Evolutionary conservation across 495 filamentous ascomycete genomes (phyloP), one percentile per base, ranked within the genome.

Genomic region (Lichenothelia convexa): DNA sequence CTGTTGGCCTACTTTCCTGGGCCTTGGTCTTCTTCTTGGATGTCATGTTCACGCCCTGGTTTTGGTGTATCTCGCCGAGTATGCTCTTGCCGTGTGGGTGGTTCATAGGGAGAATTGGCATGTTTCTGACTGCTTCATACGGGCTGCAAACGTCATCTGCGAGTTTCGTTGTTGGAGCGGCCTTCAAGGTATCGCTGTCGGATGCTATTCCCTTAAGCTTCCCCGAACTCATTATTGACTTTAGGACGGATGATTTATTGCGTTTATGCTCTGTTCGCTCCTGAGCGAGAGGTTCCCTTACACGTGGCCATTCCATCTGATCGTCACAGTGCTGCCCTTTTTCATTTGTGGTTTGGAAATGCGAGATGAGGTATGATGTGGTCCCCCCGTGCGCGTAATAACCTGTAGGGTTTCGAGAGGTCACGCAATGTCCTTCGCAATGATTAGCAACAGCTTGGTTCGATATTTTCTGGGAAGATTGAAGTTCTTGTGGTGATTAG

Each of bases 71-170:
- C 17, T 33, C 31, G 9, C 16, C 31, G 8, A 33, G 31, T 9
- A 33, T 18, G 1, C 31, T 12, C 9, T 33, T 12, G 19, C 31
- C 31, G 19, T 12, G 11, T n/a, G 31, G 31, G 16, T 33, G 31
- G 17, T 33, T 18, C 1, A 18, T 8, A 15, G 31, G 31, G n/a
- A 33, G 31, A 12, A 3, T 8, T 18, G 31, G 31, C 31, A 33
- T 20, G 62, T 56, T 37, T 55, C 43, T 23, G 51, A 45, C 17
- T 44, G 29, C 55, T 40, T 69, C 68, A 27, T 65, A 60, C 20
- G 58, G 59, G 21, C 19, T 33, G 3, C 19, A 33, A n/a, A n/a
- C n/a, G n/a, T n/a, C n/a, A n/a, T n/a, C n/a, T n/a, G n/a, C n/a
- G n/a, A n/a, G n/a, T n/a, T n/a, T n/a, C n/a, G n/a, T n/a, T n/a